Evolutionary conservation across 2,329 filamentous ascomycete genomes (phyloP).

Genomic region (Cytospora piceicola): DNA sequence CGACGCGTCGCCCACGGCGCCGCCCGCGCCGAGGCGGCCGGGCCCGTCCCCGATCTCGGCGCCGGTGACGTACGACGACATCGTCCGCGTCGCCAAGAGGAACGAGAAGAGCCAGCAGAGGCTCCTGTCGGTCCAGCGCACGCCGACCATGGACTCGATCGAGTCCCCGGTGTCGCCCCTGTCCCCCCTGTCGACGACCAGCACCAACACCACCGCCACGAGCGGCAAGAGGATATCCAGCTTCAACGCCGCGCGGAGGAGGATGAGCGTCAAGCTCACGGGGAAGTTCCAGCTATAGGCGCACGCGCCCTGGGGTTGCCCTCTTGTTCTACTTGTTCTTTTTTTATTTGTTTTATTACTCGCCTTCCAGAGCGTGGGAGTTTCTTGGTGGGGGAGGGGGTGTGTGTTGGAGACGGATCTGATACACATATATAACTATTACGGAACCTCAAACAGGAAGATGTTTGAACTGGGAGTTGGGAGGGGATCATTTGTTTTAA

Average conservation of each 20-base stretch:
- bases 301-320: neutral
- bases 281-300: constrained; percentile 27
- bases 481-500: constrained; percentile 4
- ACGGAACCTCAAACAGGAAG: constrained; percentile 6
- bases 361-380: constrained; percentile 20
- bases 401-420: neutral
- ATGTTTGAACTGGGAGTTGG: constrained; percentile 9
- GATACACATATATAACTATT: neutral
- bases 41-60: constrained; percentile 34
- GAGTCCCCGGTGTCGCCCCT: constrained; percentile 27
- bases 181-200: constrained; percentile 25
- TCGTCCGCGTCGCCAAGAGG: constrained; percentile 49
- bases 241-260: constrained; percentile 26
- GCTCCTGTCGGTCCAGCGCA: constrained; percentile 18
- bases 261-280: constrained; percentile 30
- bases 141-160: constrained; percentile 9
- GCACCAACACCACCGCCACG: constrained; percentile 18
- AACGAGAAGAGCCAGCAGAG: constrained; percentile 36
- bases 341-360: too few species aligned
- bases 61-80: constrained; percentile 53
- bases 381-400: too few species aligned
- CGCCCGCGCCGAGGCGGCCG: constrained; percentile 38
- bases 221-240: constrained; percentile 27
- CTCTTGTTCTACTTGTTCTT: neutral
- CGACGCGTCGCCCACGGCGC: constrained; percentile 32